These are phyloP conservation scores for Gossypioides kirkii DNA, from an alignment of 345 rosid genomes.

Conservation along the genomic window DNA sequence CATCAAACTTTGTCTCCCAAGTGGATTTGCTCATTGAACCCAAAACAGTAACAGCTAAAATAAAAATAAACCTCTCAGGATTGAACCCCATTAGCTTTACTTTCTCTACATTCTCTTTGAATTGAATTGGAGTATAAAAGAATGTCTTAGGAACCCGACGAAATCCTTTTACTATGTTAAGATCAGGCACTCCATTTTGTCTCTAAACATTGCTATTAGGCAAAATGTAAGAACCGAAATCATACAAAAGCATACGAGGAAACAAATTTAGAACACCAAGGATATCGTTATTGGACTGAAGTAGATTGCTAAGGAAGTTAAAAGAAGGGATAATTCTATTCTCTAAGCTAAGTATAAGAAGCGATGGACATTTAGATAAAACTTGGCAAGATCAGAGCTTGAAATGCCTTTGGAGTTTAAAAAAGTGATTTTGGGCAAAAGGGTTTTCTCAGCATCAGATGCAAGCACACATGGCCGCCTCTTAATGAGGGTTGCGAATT, in stretches of 20 bases:
- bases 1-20: constrained; percentile 14
- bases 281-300: background rate
- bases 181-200: constrained; percentile 19
- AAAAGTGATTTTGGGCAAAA: constrained; percentile 25
- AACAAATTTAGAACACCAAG: background rate
- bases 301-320: background rate
- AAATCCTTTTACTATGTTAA: background rate
- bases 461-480: background rate
- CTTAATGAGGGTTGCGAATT: background rate
- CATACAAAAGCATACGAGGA: background rate
- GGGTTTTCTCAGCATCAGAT: background rate
- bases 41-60: constrained; percentile 4
- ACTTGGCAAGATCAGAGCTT: background rate
- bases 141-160: background rate
- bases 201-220: constrained; percentile 3
- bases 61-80: constrained; percentile 19
- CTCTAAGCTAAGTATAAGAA: constrained; percentile 1
- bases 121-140: background rate
- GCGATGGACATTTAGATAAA: background rate
- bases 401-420: constrained; percentile 16
- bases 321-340: constrained; percentile 6
- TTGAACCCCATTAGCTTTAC: constrained; percentile 19
- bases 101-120: constrained; percentile 12
- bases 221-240: background rate
- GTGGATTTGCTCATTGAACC: constrained; percentile 10